A percentile compares a stretch with the other conserved stretches of the same genome.
phyloP scores from a whole-genome alignment of 495 filamentous ascomycete genomes.

The Darksidea phi region DNA sequence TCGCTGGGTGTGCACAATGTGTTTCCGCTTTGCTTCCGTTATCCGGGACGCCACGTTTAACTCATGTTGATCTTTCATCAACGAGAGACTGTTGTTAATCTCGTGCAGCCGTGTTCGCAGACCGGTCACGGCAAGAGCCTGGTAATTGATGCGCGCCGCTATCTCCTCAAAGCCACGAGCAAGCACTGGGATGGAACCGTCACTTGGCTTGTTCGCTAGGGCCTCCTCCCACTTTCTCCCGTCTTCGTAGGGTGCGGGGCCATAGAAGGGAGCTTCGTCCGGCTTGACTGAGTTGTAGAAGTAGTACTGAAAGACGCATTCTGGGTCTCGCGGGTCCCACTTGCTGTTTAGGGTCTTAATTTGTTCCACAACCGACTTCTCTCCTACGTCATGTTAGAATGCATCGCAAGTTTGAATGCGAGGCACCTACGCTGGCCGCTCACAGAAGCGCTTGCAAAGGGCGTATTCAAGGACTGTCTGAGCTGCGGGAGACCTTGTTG shows the following conservation, averaged over 20 bases:
- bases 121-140: conserved; percentile 67
- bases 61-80: conserved; percentile 77
- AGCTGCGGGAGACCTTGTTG: conserved; percentile 47
- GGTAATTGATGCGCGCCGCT: conserved; percentile 72
- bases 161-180: conserved; percentile 69
- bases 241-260: conserved; percentile 73
- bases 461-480: conserved; percentile 38
- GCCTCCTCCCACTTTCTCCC: conserved; percentile 91
- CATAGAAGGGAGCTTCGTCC: conserved; percentile 75
- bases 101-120: conserved; percentile 83
- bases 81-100: conserved; percentile 81
- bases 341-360: conserved; percentile 74
- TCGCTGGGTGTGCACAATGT: conserved; percentile 75
- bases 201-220: conserved; percentile 73
- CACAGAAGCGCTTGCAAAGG: conserved; percentile 8
- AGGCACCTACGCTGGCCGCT: conserved; percentile 22
- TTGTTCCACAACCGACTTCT: conserved; percentile 83
- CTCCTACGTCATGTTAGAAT: conserved; percentile 47
- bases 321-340: conserved; percentile 71
- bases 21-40: conserved; percentile 75
- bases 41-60: conserved; percentile 76
- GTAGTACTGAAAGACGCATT: conserved; percentile 83
- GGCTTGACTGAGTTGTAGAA: conserved; percentile 90
- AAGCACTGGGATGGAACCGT: conserved; percentile 72
- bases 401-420: neutral